Evolutionary conservation across 768 basidiomycete genomes (phyloP), one percentile per base, ranked within the genome.

Genomic region (Serpula lacrymans): DNA sequence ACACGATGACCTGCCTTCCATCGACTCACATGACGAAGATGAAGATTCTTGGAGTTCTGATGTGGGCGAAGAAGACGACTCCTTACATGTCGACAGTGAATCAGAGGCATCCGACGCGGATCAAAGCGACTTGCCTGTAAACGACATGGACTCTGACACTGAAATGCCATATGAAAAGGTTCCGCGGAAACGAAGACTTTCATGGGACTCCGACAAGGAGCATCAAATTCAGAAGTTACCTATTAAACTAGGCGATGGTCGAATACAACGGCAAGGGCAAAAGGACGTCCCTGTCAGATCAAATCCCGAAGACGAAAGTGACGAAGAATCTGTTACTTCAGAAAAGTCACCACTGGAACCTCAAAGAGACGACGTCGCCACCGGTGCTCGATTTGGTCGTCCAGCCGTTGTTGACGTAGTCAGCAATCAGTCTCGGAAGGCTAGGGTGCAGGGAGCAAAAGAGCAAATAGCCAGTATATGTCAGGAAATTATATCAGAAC

Each of bases 401-500:
- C 77, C 75, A 13, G 85, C 89, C 4, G 80, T 95, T 10, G 63
- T 78, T 22, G 82, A 85, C 47, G 71, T 94, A 32, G 67, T 95
- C 27, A 64, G 68, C 29, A 83, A 75, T 45, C 72, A 72, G 50
- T 84, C 87, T 17, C 76, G 83, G 45, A 76, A 74, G 48, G 71
- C 69, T 36, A 73, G 83, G 39, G 68, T 96, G 48, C 80, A 81
- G 49, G 70, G 71, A 29, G 94, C 94, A 11, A 91, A 95, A 53
- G 92, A 96, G 56, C 93, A 98, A 65, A 89, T 98, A 47, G 96
- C 93, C 1, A 72, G 75, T 21, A 80, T 97, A 23, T 96, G 93
- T 58, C 91, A 96, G 55, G 95, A 97, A 52, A 88, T 98, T 39
- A 68, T 96, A 34, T 78, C 87, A 17, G 95, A 98, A 48, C 95